These are phyloP conservation scores for Gonapodya sp. DNA, from an alignment of 192 early-diverging fungal species.

Conservation along the genomic window DNA sequence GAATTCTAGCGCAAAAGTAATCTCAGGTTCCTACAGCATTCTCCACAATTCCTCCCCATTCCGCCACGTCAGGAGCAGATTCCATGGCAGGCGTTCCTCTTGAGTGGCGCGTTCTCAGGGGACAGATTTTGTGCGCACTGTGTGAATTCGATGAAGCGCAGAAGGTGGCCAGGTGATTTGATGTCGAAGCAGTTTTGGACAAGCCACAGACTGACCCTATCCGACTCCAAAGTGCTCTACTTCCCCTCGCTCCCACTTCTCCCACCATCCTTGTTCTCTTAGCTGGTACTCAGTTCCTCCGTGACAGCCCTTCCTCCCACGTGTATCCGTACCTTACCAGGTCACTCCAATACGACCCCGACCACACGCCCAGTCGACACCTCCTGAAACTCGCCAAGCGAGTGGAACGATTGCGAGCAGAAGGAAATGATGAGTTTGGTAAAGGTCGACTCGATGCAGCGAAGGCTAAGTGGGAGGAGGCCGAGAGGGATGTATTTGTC, in stretches of 20 bases:
- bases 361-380: conserved; percentile 53
- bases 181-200: too few species aligned
- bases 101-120: background rate
- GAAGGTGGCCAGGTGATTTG: background rate
- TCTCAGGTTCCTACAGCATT: too few species aligned
- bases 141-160: background rate
- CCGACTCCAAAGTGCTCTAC: background rate
- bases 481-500: conserved; percentile 44
- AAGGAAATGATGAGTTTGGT: conserved; percentile 68
- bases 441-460: conserved; percentile 44
- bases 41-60: background rate
- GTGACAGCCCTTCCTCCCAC: conserved; percentile 38
- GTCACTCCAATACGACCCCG: conserved; percentile 68
- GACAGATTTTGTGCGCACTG: background rate
- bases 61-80: background rate
- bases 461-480: conserved; percentile 26
- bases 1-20: too few species aligned
- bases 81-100: background rate
- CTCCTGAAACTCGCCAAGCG: conserved; percentile 53
- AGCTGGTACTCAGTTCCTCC: conserved; percentile 58
- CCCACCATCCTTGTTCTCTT: conserved; percentile 58
- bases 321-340: conserved; percentile 30
- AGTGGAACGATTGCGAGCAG: conserved; percentile 55
- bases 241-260: conserved; percentile 31
- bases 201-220: too few species aligned